Base-by-base conservation (phyloP, 2,329 filamentous ascomycete genomes). In the Elsinoe arachidis region DNA sequence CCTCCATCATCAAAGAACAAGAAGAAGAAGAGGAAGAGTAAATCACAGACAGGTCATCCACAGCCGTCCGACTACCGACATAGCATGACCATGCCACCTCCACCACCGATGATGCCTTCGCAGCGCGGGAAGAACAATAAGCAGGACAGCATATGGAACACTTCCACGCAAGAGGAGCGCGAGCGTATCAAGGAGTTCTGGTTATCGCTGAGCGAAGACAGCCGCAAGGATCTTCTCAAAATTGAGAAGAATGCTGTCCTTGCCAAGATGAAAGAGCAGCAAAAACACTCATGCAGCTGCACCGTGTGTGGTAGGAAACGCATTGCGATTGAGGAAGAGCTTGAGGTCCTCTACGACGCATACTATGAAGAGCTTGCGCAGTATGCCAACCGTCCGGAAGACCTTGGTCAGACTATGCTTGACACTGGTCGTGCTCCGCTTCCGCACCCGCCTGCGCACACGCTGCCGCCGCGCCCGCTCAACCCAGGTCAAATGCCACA, bases 221-320 rank as follows among this genome's bases (percentile, higher is more conserved):
- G 97, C 70, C 88, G 93, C 65, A 93, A 95, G 70, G 93, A 89
- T 14, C 78, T 99, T 47, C 90, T 99, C 68, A 96, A 96, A 73
- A 92, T 99, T 30, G 93, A 99, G 74, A 99, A 99, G 75, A 92
- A 99, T 73, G 92, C 93, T 6, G 93, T 99, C 0, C 76, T 99
- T 58, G 90, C 89, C 69, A 99, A 99, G 78, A 99, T 99, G 93
- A 99, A 99, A 78, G 93, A 99, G 73, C 93, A 99, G 73, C 93
- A 99, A 72, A 97, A 97, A 73, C 91, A 97, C 71, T 97, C 92
- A 2, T 99, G 93, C 77, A 96, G 91, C 71, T 99, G 93, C 73
- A 95, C 90, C 3, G 92, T 99, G 39, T 99, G 93, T 72, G 93
- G 93, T 55, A 83, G 93, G 63, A 99, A 99, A 76, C 84, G 93